Percentiles rank a stretch among this genome's conserved stretches.
Conservation (phyloP, 441 rosid species). For the Arabidopsis hybrid region DNA sequence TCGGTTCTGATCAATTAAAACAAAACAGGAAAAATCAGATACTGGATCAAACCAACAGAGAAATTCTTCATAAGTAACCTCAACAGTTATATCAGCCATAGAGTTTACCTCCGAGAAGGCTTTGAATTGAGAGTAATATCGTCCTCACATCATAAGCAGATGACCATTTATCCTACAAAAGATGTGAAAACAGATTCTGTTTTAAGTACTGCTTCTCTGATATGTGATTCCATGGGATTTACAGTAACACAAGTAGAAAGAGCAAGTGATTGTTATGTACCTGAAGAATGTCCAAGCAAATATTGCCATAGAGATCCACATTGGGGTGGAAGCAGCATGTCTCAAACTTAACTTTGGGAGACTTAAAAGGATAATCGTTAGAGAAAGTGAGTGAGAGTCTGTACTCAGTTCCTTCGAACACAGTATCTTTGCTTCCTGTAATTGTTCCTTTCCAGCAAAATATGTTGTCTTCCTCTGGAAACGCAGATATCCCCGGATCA, state of each 20-base stretch:
- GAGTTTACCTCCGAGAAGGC: constrained; percentile 86
- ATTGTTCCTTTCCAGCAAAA: constrained; percentile 98
- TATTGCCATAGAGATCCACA: constrained; percentile 87
- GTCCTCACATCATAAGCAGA: constrained; percentile 97
- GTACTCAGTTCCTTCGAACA: constrained; percentile 94
- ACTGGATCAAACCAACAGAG: not conserved
- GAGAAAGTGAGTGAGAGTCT: constrained; percentile 83
- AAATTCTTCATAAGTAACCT: not conserved
- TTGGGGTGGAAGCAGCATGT: constrained; percentile 94
- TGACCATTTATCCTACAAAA: constrained; percentile 92
- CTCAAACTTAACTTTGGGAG: constrained; percentile 95
- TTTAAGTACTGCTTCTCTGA: not conserved
- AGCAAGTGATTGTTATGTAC: constrained; percentile 46
- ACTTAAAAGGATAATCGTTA: constrained; percentile 91
- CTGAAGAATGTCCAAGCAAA: constrained; percentile 98
- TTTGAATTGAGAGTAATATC: constrained; percentile 85
- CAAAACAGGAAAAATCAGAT: constrained; percentile 16
- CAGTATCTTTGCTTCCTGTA: constrained; percentile 91
- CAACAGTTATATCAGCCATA: not conserved
- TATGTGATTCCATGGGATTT: not conserved
- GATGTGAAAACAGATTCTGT: constrained; percentile 10
- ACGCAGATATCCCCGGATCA: constrained; percentile 85
- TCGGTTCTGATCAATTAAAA: constrained; percentile 70
- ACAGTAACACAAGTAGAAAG: constrained; percentile 6
- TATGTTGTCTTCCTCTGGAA: constrained; percentile 95